Conservation (phyloP, 257 asterid species). For the Parsonsia alboflavescens region DNA sequence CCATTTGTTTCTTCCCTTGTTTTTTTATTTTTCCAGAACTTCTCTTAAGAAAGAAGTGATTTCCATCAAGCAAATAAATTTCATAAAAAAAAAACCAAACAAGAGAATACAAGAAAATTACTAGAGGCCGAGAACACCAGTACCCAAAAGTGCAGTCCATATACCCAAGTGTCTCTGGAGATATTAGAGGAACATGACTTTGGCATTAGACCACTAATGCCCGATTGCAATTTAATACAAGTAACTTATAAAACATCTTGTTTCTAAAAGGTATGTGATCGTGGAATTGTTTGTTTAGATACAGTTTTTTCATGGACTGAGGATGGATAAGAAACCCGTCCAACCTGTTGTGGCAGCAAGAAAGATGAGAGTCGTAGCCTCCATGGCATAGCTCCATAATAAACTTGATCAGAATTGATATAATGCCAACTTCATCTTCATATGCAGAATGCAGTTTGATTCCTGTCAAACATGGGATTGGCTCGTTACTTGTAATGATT, state of each 20-base stretch:
- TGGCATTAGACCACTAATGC: slow-evolving; percentile 25
- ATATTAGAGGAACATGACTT: slow-evolving; percentile 40
- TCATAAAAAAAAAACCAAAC: neutral
- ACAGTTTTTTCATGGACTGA: neutral
- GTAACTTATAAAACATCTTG: neutral
- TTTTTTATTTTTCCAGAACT: neutral
- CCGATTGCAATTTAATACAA: neutral
- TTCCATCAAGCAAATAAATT: neutral
- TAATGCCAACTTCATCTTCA: no score
- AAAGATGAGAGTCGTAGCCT: neutral
- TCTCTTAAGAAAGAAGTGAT: neutral
- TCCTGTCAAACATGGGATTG: no score
- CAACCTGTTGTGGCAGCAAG: neutral
- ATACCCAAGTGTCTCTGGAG: slow-evolving; percentile 73
- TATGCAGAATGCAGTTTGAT: no score
- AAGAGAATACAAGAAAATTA: slow-evolving; percentile 18
- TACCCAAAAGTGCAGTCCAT: slow-evolving; percentile 70
- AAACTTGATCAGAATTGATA: no score
- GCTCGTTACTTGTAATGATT: no score
- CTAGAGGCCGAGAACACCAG: slow-evolving; percentile 77
- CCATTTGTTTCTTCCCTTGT: neutral
- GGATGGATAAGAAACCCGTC: neutral
- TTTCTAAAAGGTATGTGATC: neutral
- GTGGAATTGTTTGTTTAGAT: neutral
- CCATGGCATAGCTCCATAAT: no score